These are phyloP conservation scores for Hypoxylon sp. DNA, from an alignment of 2,329 filamentous ascomycete genomes.

Conservation along the genomic window DNA sequence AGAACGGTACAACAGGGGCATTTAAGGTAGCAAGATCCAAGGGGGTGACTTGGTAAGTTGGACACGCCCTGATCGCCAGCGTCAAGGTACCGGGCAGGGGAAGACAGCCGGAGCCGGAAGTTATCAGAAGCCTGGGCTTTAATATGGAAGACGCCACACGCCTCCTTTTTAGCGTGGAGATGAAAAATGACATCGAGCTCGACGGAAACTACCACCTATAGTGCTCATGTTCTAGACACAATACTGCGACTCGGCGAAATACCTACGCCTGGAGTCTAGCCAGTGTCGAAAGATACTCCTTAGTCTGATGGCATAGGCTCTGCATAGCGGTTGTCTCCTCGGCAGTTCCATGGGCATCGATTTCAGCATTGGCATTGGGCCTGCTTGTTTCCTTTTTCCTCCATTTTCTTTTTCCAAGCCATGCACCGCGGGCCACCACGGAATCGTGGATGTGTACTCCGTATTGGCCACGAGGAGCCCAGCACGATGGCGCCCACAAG, in stretches of 20 bases:
- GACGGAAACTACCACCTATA: not conserved
- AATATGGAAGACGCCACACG: constrained; percentile 4
- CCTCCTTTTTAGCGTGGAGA: not conserved
- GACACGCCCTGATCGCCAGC: not conserved
- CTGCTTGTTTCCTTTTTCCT: no score
- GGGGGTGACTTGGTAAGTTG: not conserved
- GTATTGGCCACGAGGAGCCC: constrained; percentile 6
- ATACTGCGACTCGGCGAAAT: constrained; percentile 6
- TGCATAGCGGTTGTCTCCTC: constrained; percentile 15
- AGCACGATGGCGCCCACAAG: constrained; percentile 5
- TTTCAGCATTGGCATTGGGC: constrained; percentile 7
- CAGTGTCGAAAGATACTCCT: not conserved
- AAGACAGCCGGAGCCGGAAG: not conserved
- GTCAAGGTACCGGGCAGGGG: not conserved
- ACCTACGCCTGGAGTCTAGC: not conserved
- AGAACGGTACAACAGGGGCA: not conserved
- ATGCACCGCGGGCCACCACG: not conserved
- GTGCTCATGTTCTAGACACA: constrained; percentile 7
- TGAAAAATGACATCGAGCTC: constrained; percentile 9
- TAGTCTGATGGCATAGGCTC: not conserved
- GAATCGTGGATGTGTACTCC: not conserved
- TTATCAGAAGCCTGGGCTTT: constrained; percentile 4
- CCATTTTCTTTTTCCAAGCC: constrained; percentile 20
- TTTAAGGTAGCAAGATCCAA: not conserved
- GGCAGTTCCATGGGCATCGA: not conserved